phyloP scores from a whole-genome alignment of 345 rosid species.

The Lumnitzera racemosa region DNA sequence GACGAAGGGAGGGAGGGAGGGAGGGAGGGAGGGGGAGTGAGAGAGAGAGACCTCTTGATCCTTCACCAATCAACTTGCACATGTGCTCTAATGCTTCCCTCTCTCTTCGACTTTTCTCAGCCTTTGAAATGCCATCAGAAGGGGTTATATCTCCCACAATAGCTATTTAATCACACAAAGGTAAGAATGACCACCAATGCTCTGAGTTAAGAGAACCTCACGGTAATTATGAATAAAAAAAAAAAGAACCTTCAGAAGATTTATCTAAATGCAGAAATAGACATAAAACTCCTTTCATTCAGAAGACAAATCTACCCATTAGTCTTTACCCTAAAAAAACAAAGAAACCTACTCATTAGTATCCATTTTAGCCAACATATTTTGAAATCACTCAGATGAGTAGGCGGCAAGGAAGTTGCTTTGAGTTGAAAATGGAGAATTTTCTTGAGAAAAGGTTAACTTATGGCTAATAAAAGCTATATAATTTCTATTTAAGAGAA shows the following conservation, averaged over 20 bases:
- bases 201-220: background rate
- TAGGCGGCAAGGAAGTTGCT: too few relatives aligned
- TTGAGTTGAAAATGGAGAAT: too few relatives aligned
- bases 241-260: background rate
- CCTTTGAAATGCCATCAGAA: conserved; percentile 78
- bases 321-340: too few relatives aligned
- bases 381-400: too few relatives aligned
- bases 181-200: background rate
- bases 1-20: too few relatives aligned
- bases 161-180: conserved; percentile 40
- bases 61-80: conserved; percentile 90
- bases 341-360: too few relatives aligned
- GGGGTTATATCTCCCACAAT: conserved; percentile 97
- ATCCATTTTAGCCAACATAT: background rate
- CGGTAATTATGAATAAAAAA: background rate
- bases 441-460: too few relatives aligned
- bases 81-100: conserved; percentile 76
- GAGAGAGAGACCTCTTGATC: conserved; percentile 46
- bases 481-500: too few relatives aligned
- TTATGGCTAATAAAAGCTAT: too few relatives aligned
- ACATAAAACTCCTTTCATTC: background rate
- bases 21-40: background rate
- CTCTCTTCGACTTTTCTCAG: conserved; percentile 79
- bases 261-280: background rate
- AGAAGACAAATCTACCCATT: background rate